phyloP scores from a whole-genome alignment of 768 basidiomycete species.

The Xerocomus brunneocitrinus region DNA sequence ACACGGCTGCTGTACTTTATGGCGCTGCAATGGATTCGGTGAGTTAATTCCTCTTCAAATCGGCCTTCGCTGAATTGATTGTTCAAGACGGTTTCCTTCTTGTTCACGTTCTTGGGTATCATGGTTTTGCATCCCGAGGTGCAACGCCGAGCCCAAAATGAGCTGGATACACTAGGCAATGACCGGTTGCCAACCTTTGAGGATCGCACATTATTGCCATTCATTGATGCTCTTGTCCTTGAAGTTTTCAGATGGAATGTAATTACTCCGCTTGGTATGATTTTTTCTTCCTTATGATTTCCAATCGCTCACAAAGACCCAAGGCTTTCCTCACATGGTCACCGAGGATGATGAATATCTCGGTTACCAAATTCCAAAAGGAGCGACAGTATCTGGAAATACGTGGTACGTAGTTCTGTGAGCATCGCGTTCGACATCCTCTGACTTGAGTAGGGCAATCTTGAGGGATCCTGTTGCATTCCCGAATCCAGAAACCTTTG shows the following conservation, averaged over 20 bases:
- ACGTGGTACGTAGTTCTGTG: slow-evolving; percentile 28
- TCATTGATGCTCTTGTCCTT: slow-evolving; percentile 11
- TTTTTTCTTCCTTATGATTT: not conserved
- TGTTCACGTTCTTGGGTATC: slow-evolving; percentile 7
- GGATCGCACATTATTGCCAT: slow-evolving; percentile 13
- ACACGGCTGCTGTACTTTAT: slow-evolving; percentile 9
- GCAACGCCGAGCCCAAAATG: slow-evolving; percentile 11
- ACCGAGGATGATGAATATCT: slow-evolving; percentile 24
- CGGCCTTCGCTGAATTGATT: not conserved
- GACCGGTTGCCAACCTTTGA: slow-evolving; percentile 11
- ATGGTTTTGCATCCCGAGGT: slow-evolving; percentile 14
- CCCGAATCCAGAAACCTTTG: not conserved
- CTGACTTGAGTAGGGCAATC: not conserved
- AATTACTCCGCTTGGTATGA: slow-evolving; percentile 9
- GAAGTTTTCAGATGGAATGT: slow-evolving; percentile 12
- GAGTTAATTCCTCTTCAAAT: not conserved
- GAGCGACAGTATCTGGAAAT: slow-evolving; percentile 37
- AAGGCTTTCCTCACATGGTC: slow-evolving; percentile 33
- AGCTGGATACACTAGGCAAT: slow-evolving; percentile 9
- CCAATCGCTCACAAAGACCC: slow-evolving; percentile 5
- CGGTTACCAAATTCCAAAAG: slow-evolving; percentile 40
- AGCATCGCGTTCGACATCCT: not conserved
- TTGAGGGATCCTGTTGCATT: not conserved
- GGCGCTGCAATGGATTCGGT: slow-evolving; percentile 12
- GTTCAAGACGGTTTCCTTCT: slow-evolving; percentile 3